Base-by-base conservation (phyloP, 306 rosid species). In the Rosa lucieae region DNA sequence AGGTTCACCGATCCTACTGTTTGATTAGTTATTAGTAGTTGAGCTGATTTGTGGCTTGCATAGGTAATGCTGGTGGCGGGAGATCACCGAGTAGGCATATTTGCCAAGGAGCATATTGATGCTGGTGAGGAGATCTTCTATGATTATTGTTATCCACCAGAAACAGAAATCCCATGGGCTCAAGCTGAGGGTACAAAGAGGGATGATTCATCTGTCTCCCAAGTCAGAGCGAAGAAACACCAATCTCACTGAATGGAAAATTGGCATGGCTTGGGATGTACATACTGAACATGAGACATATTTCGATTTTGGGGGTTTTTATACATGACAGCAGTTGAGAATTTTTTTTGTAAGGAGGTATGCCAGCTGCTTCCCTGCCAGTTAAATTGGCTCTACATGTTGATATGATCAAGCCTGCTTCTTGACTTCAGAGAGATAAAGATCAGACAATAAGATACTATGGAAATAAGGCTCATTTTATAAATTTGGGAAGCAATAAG, bases 11-110 rank as follows among this genome's bases (percentile, higher is more conserved):
- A 52, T 74, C 61, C 37, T 55, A n/a, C 78, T 67, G 52, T 65
- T 77, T 65, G 73, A 73, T 75, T 67, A 56, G 40, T 71, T 71
- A 44, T 63, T 55, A 66, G 5, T 70, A 11, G 62, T 74, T 84
- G 49, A 73, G 66, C 79, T 76, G 70, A 66, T 86, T 71, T 68
- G 66, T 73, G 18, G 80, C 69, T 78, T 78, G 29, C 70, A 71
- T 61, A 92, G 99, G 99, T 95, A 81, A 92, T 95, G 91, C 77
- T 95, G 88, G 99, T 95, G 35, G 95, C 97, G 1, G 99, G 99
- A 81, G 99, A 95, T 89, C 97, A 95, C 81, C 87, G 99, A 39
- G 99, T 95, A 35, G 99, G 97, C 81, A 95, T 95, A 72, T 95
- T 95, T 72, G 93, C 99, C 77, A 95, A 91, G 91, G 99, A 95